Percentiles rank a stretch among this genome's conserved stretches.
These are phyloP conservation scores for Russula brevipes DNA, from an alignment of 768 basidiomycete species.

Conservation along the genomic window DNA sequence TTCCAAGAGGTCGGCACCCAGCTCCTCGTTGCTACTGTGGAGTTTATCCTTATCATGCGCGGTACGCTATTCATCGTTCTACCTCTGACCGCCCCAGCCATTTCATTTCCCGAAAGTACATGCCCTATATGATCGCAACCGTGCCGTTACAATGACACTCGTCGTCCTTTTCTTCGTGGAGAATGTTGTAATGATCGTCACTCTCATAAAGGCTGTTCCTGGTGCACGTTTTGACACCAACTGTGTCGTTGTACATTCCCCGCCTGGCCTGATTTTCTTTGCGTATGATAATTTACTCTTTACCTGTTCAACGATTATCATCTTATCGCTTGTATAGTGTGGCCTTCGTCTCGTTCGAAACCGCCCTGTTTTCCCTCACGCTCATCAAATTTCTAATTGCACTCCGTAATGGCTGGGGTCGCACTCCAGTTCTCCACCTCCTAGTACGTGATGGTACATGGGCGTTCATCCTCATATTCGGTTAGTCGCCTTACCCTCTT, in stretches of 20 bases:
- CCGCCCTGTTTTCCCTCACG: slow-evolving; percentile 28
- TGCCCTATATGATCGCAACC: slow-evolving; percentile 22
- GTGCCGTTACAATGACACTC: slow-evolving; percentile 5
- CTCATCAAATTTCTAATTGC: slow-evolving; percentile 26
- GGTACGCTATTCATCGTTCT: slow-evolving; percentile 22
- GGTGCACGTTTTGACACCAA: slow-evolving; percentile 8
- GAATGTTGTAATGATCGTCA: slow-evolving; percentile 17
- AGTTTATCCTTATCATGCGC: slow-evolving; percentile 28
- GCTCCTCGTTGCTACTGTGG: slow-evolving; percentile 23
- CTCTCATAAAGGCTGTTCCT: slow-evolving; percentile 15
- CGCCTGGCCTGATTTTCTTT: slow-evolving; percentile 12
- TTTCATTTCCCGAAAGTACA: slow-evolving; percentile 14
- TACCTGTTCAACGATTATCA: not conserved
- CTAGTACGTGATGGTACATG: slow-evolving; percentile 30
- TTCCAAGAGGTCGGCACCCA: slow-evolving; percentile 21
- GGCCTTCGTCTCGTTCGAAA: slow-evolving; percentile 28
- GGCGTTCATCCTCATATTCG: slow-evolving; percentile 29
- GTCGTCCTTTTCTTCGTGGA: slow-evolving; percentile 12
- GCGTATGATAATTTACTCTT: slow-evolving; percentile 5
- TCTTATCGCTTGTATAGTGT: slow-evolving; percentile 12
- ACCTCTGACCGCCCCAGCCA: not conserved
- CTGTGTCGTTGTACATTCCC: slow-evolving; percentile 19
- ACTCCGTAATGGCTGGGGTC: slow-evolving; percentile 26
- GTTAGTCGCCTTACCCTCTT: slow-evolving; percentile 17
- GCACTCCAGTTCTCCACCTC: slow-evolving; percentile 25